Evolutionary conservation across 2,329 filamentous ascomycete genomes (phyloP).

Genomic region (Ciborinia camelliae): DNA sequence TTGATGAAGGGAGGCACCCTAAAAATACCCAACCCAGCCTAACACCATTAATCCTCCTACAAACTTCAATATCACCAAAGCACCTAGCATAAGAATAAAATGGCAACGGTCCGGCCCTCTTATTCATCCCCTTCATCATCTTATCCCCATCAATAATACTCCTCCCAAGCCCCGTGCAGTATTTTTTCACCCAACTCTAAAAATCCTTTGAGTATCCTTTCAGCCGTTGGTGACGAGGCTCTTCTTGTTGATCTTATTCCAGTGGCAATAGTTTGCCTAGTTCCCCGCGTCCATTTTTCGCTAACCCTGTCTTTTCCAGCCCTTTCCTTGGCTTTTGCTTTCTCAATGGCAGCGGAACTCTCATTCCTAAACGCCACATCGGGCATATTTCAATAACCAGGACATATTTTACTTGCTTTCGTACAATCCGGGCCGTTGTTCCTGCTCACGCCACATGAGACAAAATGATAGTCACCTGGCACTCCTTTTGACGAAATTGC

Average conservation of each 20-base stretch:
- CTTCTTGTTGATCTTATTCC: neutral
- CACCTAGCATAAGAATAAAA: neutral
- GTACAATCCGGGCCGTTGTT: constrained; percentile 52
- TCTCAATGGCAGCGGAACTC: constrained; percentile 52
- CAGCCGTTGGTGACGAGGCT: neutral
- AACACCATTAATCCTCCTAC: no score
- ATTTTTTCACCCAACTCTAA: neutral
- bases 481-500: constrained; percentile 8
- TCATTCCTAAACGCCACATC: constrained; percentile 57
- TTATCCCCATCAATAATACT: neutral
- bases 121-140: neutral
- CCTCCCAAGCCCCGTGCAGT: constrained; percentile 14
- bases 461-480: constrained; percentile 7
- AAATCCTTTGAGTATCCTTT: constrained; percentile 9
- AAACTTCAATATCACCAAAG: no score
- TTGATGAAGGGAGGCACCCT: no score
- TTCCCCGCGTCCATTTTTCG: constrained; percentile 20
- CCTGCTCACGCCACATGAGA: constrained; percentile 48
- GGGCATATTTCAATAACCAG: constrained; percentile 53
- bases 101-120: neutral
- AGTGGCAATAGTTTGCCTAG: neutral
- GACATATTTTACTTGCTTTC: constrained; percentile 49
- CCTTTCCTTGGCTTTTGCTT: constrained; percentile 39
- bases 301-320: constrained; percentile 26
- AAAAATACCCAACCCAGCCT: no score